Conservation (phyloP, 305 asterid species). For the Fraxinus paxiana region DNA sequence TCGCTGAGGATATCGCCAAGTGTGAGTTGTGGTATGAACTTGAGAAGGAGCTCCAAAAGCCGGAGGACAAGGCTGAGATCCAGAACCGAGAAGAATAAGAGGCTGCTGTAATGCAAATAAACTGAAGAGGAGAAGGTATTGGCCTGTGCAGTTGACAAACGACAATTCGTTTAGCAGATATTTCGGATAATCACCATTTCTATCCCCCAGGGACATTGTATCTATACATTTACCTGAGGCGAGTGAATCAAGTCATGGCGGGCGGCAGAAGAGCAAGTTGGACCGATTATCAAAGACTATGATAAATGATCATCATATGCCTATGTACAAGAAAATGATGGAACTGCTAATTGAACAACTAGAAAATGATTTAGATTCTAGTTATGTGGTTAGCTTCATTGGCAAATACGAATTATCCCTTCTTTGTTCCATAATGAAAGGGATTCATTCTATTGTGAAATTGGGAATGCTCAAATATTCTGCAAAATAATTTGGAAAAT, state of each 20-base stretch:
- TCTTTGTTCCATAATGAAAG: background rate
- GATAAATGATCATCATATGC: conserved; percentile 90
- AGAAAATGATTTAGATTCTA: conserved; percentile 53
- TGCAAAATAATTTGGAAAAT: background rate
- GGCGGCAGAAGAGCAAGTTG: conserved; percentile 43
- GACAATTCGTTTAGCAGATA: too few relatives aligned
- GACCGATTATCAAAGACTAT: conserved; percentile 71
- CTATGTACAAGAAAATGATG: conserved; percentile 86
- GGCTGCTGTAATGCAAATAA: too few relatives aligned
- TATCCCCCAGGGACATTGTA: conserved; percentile 21
- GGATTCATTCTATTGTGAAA: background rate
- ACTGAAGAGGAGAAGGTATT: conserved; percentile 67
- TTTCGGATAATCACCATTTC: too few relatives aligned
- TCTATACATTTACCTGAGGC: conserved; percentile 38
- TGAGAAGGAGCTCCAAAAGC: conserved; percentile 64
- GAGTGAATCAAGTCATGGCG: conserved; percentile 27
- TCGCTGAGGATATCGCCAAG: conserved; percentile 53
- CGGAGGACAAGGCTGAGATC: conserved; percentile 38
- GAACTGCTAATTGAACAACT: conserved; percentile 64
- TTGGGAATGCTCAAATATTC: background rate
- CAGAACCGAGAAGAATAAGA: conserved; percentile 55
- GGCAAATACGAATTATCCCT: background rate
- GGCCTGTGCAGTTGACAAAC: conserved; percentile 36
- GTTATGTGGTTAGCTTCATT: conserved; percentile 24
- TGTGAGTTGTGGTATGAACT: conserved; percentile 62